These are phyloP conservation scores for Achlya hypogyna DNA, from an alignment of 352 stramenopile species.

Conservation along the genomic window DNA sequence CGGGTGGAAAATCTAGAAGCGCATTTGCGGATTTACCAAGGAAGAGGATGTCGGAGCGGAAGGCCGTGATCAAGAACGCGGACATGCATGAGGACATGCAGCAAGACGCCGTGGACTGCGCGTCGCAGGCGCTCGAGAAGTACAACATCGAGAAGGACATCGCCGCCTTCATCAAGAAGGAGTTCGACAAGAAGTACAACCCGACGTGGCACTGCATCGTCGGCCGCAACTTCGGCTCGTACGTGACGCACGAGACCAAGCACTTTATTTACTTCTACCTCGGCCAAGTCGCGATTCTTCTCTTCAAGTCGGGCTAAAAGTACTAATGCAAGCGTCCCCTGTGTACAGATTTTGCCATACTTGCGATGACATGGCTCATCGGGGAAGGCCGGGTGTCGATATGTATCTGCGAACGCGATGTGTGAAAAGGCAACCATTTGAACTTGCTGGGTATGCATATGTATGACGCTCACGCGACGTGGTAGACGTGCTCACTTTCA, in stretches of 20 bases:
- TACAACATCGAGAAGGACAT: constrained; percentile 99
- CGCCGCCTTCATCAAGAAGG: constrained; percentile 88
- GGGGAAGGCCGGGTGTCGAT: too few species aligned
- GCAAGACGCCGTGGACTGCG: constrained; percentile 97
- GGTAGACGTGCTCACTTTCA: not conserved
- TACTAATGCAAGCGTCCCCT: too few species aligned
- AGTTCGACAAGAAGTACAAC: constrained; percentile 92
- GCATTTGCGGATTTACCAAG: not conserved
- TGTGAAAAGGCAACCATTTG: too few species aligned
- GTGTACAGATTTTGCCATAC: too few species aligned
- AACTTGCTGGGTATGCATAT: too few species aligned
- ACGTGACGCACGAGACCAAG: constrained; percentile 90
- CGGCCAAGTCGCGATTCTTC: constrained; percentile 86
- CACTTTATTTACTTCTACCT: constrained; percentile 96
- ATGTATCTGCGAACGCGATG: too few species aligned
- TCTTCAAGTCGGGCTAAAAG: constrained; percentile 90
- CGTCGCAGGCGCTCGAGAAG: constrained; percentile 97
- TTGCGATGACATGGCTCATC: too few species aligned
- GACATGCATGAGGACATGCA: constrained; percentile 99
- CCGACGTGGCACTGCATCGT: constrained; percentile 93
- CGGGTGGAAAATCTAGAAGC: too few species aligned
- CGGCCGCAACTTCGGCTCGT: constrained; percentile 90
- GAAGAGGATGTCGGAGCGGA: constrained; percentile 82
- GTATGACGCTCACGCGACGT: not conserved
- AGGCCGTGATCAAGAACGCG: constrained; percentile 99